Evolutionary conservation across 352 stramenopile genomes (phyloP), one percentile per base, ranked within the genome.

Genomic region (Globisporangium nunn): DNA sequence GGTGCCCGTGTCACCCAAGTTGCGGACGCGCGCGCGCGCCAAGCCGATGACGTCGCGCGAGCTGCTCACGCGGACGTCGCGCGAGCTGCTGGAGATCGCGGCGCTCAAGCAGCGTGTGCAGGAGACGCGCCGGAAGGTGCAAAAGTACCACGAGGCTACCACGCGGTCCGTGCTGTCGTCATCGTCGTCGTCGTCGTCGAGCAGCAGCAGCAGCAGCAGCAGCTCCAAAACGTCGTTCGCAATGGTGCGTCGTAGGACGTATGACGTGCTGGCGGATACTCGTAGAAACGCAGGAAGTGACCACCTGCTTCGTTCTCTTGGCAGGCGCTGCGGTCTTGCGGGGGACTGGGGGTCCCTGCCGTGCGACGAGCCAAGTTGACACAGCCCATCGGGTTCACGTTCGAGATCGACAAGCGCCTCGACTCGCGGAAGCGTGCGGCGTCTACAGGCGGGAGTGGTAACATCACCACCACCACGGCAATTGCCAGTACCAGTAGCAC

Each of bases 61-160:
- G 18, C 70, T 74, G 66, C 64, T 91, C 31, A 91, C 78, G 28
- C 68, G 67, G 53, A 91, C 81, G 52, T 88, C 81, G n/a, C 74
- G 78, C 48, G 81, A 91, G 57, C 45, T 91, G 46, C 64, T 78
- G 55, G 81, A 91, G 66, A 91, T 91, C 54, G 72, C 71, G 4
- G 78, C 81, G 40, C 75, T 91, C 52, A 71, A 71, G 58, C 80
- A 82, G 51, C 77, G 78, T 48, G 67, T 91, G 2, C 56, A 68
- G 28, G 65, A 68, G 23, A 79, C 74, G 63, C 80, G 80, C 31
- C 72, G 69, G 31, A 83, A 82, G 50, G 85, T 78, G 52, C 67
- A 77, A 41, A 74, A 77, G 43, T 91, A 91, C 48, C 81, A 88
- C 52, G 66, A 91, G 30, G 61, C 64, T 6, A 91, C 71, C 39